These are phyloP conservation scores for Seminavis robusta DNA, from an alignment of 108 stramenopile species.

Conservation along the genomic window DNA sequence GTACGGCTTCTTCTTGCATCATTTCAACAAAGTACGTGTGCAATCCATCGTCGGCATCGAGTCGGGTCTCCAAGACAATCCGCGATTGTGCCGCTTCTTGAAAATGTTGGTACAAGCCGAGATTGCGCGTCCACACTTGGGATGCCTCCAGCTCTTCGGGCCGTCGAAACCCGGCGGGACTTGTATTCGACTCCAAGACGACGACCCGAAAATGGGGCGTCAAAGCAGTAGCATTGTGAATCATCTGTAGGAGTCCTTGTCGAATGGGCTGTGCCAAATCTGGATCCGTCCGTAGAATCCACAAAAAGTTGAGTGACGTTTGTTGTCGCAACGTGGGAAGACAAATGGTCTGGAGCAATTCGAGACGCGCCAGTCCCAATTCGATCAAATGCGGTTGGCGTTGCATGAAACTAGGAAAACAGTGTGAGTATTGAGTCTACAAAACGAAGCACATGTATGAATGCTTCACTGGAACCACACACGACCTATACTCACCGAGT, in stretches of 20 bases:
- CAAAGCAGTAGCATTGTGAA: neutral
- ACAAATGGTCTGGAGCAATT: conserved; percentile 44
- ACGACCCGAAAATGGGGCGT: too few relatives aligned
- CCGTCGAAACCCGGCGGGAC: too few relatives aligned
- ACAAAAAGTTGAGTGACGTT: conserved; percentile 33
- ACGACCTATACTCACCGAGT: too few relatives aligned
- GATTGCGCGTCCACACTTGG: conserved; percentile 11
- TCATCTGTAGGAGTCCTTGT: neutral
- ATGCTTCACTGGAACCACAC: too few relatives aligned
- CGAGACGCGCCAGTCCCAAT: conserved; percentile 39
- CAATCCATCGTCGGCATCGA: conserved; percentile 70
- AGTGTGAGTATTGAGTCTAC: too few relatives aligned
- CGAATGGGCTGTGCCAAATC: conserved; percentile 10
- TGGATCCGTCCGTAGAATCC: conserved; percentile 54
- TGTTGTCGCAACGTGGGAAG: conserved; percentile 40
- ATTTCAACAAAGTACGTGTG: conserved; percentile 37
- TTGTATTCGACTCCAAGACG: conserved; percentile 39
- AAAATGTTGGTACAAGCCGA: conserved; percentile 1
- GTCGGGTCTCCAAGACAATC: conserved; percentile 51
- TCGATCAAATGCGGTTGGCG: conserved; percentile 33
- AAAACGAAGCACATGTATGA: too few relatives aligned
- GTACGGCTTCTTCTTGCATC: conserved; percentile 36
- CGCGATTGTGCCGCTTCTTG: conserved; percentile 8
- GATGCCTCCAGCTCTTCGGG: too few relatives aligned
- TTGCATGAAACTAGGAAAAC: conserved; percentile 65